phyloP scores from a whole-genome alignment of 2,329 filamentous ascomycete genomes.

The Mycosphaerelloides madeirae region DNA sequence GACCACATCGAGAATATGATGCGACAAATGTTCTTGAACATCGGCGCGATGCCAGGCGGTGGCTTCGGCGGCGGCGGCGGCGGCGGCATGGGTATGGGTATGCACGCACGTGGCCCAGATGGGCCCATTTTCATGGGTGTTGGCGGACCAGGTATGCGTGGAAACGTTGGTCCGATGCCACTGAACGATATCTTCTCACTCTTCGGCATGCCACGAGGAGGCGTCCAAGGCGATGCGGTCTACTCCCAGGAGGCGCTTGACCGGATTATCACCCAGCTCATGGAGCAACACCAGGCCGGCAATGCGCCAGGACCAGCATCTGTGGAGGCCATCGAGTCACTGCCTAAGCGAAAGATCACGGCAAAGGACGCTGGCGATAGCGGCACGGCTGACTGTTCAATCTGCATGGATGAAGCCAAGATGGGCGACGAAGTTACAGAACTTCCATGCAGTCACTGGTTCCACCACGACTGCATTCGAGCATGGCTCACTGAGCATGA shows the following conservation, averaged over 20 bases:
- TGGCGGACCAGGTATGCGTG: conserved; percentile 5
- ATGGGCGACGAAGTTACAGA: conserved; percentile 68
- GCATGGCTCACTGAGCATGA: conserved; percentile 87
- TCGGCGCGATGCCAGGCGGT: conserved; percentile 19
- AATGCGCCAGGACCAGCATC: conserved; percentile 80
- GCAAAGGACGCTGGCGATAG: conserved; percentile 66
- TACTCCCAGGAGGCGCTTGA: conserved; percentile 89
- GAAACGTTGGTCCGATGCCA: conserved; percentile 1
- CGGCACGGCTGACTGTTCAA: conserved; percentile 75
- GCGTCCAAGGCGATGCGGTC: conserved; percentile 67
- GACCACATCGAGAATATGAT: conserved; percentile 29
- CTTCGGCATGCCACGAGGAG: conserved; percentile 37
- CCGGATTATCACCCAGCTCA: conserved; percentile 77
- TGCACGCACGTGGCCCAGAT: background rate
- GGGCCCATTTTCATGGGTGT: conserved; percentile 9
- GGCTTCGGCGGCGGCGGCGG: conserved; percentile 1
- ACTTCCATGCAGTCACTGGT: conserved; percentile 89
- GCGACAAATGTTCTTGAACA: conserved; percentile 31
- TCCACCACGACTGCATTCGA: conserved; percentile 75
- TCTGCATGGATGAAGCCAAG: conserved; percentile 84
- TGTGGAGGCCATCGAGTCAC: conserved; percentile 63
- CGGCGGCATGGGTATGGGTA: conserved; percentile 3
- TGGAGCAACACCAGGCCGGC: conserved; percentile 73
- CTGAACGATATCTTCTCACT: conserved; percentile 22
- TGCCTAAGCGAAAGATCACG: conserved; percentile 64